These are phyloP conservation scores for Cenchrus fungigraminus DNA, from an alignment of 176 grass and related monocot species.

Conservation along the genomic window DNA sequence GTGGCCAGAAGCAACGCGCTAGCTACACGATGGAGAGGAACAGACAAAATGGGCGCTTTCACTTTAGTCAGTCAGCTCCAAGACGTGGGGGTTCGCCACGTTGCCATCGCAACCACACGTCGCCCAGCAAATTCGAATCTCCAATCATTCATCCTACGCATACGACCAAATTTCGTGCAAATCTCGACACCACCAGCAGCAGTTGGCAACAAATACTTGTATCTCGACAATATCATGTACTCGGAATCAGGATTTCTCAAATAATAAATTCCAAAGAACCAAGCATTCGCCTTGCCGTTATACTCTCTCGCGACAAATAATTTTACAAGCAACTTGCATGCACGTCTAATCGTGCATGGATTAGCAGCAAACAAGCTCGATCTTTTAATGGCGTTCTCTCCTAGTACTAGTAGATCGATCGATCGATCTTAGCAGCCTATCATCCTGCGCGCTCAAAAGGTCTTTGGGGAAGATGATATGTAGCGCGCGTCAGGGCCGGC, in stretches of 20 bases:
- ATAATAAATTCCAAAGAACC: constrained; percentile 19
- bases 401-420: neutral
- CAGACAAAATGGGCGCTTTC: neutral
- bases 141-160: constrained; percentile 3
- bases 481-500: neutral
- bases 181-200: neutral
- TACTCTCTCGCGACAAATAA: neutral
- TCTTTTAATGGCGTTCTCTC: neutral
- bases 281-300: constrained; percentile 26
- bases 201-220: neutral
- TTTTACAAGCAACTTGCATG: constrained; percentile 36
- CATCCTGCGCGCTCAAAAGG: constrained; percentile 19
- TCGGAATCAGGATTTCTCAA: neutral
- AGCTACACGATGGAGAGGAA: neutral
- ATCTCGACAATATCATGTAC: neutral
- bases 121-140: constrained; percentile 12
- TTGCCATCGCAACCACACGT: neutral
- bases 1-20: neutral
- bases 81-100: neutral
- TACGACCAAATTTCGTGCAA: neutral
- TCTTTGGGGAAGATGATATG: too few species aligned
- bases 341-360: constrained; percentile 5
- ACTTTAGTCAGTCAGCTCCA: neutral
- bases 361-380: neutral
- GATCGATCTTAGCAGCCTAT: neutral